phyloP scores from a whole-genome alignment of 495 filamentous ascomycete genomes.

The Neurospora terricola region DNA sequence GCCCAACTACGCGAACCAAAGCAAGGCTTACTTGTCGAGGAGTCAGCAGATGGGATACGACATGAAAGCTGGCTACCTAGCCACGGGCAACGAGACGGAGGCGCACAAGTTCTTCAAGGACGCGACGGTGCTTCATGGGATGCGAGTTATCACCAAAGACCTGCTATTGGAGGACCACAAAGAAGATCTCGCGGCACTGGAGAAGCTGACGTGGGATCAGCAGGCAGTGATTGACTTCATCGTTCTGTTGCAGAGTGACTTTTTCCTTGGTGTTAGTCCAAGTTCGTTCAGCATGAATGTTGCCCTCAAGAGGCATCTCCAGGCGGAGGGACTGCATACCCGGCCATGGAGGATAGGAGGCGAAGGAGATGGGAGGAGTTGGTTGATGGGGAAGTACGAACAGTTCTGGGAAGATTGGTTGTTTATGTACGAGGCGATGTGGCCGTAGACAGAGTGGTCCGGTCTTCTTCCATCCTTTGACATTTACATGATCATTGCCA shows the following conservation, averaged over 20 bases:
- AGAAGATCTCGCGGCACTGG: slow-evolving; percentile 19
- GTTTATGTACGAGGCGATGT: slow-evolving; percentile 38
- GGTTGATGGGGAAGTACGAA: slow-evolving; percentile 30
- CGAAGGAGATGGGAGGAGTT: slow-evolving; percentile 30
- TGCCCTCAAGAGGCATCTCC: slow-evolving; percentile 30
- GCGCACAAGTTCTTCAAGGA: slow-evolving; percentile 17
- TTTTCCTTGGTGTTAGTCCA: slow-evolving; percentile 34
- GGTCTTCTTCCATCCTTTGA: not conserved
- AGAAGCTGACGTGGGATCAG: slow-evolving; percentile 35
- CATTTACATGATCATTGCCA: not conserved
- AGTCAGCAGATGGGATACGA: slow-evolving; percentile 17
- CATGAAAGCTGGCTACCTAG: slow-evolving; percentile 26
- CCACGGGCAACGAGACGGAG: slow-evolving; percentile 31
- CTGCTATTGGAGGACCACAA: slow-evolving; percentile 13
- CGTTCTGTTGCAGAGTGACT: slow-evolving; percentile 27
- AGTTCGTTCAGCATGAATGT: slow-evolving; percentile 39
- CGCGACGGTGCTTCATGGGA: not conserved
- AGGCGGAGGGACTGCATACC: slow-evolving; percentile 27
- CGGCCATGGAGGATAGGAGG: slow-evolving; percentile 34
- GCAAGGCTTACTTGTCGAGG: slow-evolving; percentile 21
- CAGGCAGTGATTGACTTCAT: slow-evolving; percentile 34
- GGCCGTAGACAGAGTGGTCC: slow-evolving; percentile 19
- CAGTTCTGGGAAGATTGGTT: slow-evolving; percentile 37
- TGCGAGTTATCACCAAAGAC: slow-evolving; percentile 27
- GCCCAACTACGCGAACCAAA: slow-evolving; percentile 34